phyloP scores from a whole-genome alignment of 768 basidiomycete species.

The Glaciozyma martinii region DNA sequence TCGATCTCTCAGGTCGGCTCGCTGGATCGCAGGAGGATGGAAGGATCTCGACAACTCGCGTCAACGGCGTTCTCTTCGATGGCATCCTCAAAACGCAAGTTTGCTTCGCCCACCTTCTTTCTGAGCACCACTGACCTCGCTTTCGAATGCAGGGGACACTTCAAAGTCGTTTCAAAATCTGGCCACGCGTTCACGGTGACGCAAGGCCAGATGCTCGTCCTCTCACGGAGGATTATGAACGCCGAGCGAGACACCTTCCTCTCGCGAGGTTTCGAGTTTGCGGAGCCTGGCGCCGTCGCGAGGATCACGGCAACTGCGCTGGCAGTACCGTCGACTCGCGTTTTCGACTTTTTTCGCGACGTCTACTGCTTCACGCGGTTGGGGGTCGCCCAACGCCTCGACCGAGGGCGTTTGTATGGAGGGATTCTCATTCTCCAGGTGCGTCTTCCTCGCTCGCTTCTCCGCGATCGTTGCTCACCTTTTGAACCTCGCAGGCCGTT shows the following conservation, averaged over 20 bases:
- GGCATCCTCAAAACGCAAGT: conserved; percentile 26
- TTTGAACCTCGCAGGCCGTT: neutral
- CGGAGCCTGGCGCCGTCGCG: conserved; percentile 21
- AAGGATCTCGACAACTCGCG: conserved; percentile 17
- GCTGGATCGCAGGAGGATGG: too few species aligned
- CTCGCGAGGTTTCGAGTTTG: conserved; percentile 22
- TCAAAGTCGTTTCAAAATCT: conserved; percentile 18
- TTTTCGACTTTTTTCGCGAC: conserved; percentile 27
- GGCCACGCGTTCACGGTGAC: conserved; percentile 26
- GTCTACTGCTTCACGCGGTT: conserved; percentile 23
- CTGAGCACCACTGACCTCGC: neutral
- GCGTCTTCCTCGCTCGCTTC: neutral
- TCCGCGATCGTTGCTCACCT: neutral
- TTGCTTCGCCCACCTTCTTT: too few species aligned
- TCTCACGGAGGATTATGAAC: conserved; percentile 21
- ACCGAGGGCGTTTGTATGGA: conserved; percentile 19
- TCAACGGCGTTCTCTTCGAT: conserved; percentile 20
- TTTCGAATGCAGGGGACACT: conserved; percentile 16
- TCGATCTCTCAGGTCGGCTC: too few species aligned
- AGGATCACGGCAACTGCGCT: conserved; percentile 20
- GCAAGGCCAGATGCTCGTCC: conserved; percentile 28
- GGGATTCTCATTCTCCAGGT: conserved; percentile 23
- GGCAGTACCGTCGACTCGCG: conserved; percentile 21
- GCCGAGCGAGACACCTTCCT: conserved; percentile 23
- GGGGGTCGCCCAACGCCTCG: conserved; percentile 17